These are phyloP conservation scores for Apiosordaria backusii DNA, from an alignment of 495 filamentous ascomycete species.

Conservation along the genomic window DNA sequence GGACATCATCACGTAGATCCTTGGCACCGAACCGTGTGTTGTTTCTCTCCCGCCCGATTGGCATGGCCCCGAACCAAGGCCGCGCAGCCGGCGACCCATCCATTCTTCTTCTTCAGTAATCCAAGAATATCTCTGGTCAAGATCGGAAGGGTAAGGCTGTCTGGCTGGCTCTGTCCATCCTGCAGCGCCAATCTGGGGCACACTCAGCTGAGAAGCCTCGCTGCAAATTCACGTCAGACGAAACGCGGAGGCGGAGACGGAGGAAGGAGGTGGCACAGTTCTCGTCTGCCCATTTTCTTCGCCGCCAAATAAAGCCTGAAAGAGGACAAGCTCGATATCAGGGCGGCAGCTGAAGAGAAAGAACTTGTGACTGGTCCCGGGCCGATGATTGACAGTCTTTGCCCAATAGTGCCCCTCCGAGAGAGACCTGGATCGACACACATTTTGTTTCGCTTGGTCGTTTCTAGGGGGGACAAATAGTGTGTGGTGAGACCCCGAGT, in stretches of 20 bases:
- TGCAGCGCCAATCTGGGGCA: background rate
- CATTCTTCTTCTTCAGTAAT: background rate
- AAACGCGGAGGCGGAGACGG: background rate
- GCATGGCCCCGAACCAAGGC: background rate
- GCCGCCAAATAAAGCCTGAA: background rate
- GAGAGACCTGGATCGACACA: background rate
- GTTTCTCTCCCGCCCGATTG: background rate
- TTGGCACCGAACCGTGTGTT: background rate
- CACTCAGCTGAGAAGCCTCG: background rate
- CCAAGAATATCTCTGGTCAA: background rate
- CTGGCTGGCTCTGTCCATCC: background rate
- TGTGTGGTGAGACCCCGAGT: background rate
- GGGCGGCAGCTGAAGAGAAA: background rate
- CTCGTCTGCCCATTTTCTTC: background rate
- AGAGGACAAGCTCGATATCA: background rate
- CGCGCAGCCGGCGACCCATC: background rate
- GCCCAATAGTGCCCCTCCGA: background rate
- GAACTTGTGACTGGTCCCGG: background rate
- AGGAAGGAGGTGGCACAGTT: background rate
- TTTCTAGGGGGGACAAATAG: background rate
- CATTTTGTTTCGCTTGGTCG: background rate
- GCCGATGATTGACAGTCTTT: background rate
- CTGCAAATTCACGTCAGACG: background rate
- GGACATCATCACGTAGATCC: background rate
- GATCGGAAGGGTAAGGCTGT: no score